Conservation (phyloP, 2,329 filamentous ascomycete species). For the Pseudogymnoascus sp. region DNA sequence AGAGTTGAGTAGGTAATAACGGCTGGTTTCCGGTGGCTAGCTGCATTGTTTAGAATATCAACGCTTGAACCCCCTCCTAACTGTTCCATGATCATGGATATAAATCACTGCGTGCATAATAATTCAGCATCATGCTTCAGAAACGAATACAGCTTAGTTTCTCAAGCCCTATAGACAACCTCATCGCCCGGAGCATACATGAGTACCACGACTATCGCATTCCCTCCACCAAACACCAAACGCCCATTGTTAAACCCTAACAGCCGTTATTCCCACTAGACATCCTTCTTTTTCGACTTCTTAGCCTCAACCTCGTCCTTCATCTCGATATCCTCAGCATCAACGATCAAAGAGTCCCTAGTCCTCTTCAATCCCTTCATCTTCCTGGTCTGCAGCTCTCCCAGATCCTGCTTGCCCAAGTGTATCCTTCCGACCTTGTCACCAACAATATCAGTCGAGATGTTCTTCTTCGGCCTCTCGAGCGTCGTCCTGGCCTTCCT, state of each 20-base stretch:
- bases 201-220: slow-evolving; percentile 8
- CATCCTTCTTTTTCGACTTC: slow-evolving; percentile 22
- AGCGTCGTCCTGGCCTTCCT: slow-evolving; percentile 70
- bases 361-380: slow-evolving; percentile 97
- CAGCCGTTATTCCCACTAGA: not conserved
- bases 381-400: slow-evolving; percentile 86
- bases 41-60: not conserved
- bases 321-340: slow-evolving; percentile 39
- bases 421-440: slow-evolving; percentile 96
- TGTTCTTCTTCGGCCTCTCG: slow-evolving; percentile 91
- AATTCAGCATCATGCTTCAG: not conserved
- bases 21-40: not conserved
- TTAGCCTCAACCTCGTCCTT: slow-evolving; percentile 25
- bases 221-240: slow-evolving; percentile 12
- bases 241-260: slow-evolving; percentile 10
- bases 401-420: slow-evolving; percentile 80
- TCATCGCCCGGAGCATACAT: slow-evolving; percentile 8
- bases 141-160: slow-evolving; percentile 9
- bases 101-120: not conserved
- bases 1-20: not conserved
- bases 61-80: not conserved
- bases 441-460: slow-evolving; percentile 81
- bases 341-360: slow-evolving; percentile 52
- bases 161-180: slow-evolving; percentile 8
- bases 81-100: not conserved